These are phyloP conservation scores for Saccharomycopsis vini DNA, from an alignment of 805 yeast genomes.

Conservation along the genomic window DNA sequence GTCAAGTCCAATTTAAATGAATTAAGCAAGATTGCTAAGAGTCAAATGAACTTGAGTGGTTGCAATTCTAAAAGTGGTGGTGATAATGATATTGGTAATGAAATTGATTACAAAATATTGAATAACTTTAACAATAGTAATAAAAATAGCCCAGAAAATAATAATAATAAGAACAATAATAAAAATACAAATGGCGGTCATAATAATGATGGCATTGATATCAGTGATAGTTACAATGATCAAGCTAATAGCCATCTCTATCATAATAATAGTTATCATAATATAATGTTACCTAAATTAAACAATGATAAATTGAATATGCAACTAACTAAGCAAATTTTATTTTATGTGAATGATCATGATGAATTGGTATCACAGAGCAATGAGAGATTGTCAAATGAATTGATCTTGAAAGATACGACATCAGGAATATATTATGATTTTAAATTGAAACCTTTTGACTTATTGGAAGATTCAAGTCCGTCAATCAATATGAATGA, in stretches of 20 bases:
- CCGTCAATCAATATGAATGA: constrained; percentile 41
- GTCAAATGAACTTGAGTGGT: too few relatives aligned
- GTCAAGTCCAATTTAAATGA: constrained; percentile 33
- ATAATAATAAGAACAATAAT: neutral
- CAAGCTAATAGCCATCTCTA: too few relatives aligned
- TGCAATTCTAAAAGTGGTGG: too few relatives aligned
- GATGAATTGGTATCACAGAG: constrained; percentile 15
- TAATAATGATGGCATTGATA: too few relatives aligned
- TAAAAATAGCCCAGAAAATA: neutral
- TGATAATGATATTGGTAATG: neutral
- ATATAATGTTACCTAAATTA: constrained; percentile 14
- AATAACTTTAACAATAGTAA: neutral
- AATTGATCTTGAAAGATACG: constrained; percentile 25
- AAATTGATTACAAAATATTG: neutral
- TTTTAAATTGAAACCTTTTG: constrained; percentile 41
- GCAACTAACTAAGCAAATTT: constrained; percentile 11
- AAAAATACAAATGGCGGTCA: too few relatives aligned
- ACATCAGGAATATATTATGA: constrained; percentile 26
- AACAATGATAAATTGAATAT: constrained; percentile 14
- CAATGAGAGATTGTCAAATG: constrained; percentile 18
- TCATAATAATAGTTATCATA: neutral
- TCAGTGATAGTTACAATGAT: too few relatives aligned
- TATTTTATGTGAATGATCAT: neutral
- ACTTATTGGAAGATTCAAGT: constrained; percentile 49
- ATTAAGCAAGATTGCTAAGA: constrained; percentile 19